Conservation (phyloP, 2,329 filamentous ascomycete species). For the Aureobasidium sp. region DNA sequence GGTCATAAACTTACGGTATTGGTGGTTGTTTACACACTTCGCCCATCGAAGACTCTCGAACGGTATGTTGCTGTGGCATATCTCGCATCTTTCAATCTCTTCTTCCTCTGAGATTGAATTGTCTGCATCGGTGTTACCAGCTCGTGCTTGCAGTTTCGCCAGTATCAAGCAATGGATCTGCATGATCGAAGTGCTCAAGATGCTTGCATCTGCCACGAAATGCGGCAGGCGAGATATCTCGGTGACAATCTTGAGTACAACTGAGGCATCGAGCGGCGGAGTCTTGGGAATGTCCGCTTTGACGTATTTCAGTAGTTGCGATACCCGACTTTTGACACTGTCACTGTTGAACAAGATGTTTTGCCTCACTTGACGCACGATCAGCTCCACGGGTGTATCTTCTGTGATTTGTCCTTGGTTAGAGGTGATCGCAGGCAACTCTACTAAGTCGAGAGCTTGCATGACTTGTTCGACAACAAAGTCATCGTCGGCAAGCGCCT, state of each 20-base stretch:
- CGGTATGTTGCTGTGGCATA: constrained; percentile 40
- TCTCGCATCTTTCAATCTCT: constrained; percentile 38
- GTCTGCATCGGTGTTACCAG: background rate
- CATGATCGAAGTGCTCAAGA: constrained; percentile 13
- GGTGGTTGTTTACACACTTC: constrained; percentile 42
- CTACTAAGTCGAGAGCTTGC: background rate
- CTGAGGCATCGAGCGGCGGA: constrained; percentile 3
- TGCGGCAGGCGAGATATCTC: constrained; percentile 17
- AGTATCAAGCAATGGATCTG: constrained; percentile 12
- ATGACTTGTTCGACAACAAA: background rate
- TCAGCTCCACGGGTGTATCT: background rate
- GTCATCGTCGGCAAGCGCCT: background rate
- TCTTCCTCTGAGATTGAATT: constrained; percentile 1
- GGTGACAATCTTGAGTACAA: constrained; percentile 14
- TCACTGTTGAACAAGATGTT: constrained; percentile 7
- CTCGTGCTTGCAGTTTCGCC: constrained; percentile 7
- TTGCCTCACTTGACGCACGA: constrained; percentile 8
- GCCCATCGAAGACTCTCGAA: constrained; percentile 40
- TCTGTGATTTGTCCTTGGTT: constrained; percentile 6
- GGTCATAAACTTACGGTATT: constrained; percentile 34
- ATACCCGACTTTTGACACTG: background rate
- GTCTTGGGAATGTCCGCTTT: background rate
- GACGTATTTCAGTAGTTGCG: constrained; percentile 8
- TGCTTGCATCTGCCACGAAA: constrained; percentile 15
- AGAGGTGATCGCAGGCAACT: background rate